Percentiles rank a stretch among this genome's conserved stretches.
These are phyloP conservation scores for Boletus sp. DNA, from an alignment of 768 basidiomycete species.

Conservation along the genomic window DNA sequence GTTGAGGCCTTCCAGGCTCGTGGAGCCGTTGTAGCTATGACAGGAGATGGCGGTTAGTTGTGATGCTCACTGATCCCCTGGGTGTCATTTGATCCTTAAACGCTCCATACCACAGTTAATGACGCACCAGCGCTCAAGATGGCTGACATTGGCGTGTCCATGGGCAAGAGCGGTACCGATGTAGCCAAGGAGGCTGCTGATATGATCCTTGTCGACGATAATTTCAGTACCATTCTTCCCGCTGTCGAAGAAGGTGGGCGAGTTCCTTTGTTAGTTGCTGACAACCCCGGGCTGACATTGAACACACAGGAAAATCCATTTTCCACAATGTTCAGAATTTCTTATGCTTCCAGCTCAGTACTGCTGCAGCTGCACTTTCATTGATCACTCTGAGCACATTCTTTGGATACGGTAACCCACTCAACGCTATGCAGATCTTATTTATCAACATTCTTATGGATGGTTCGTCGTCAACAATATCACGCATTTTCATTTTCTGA, in stretches of 20 bases:
- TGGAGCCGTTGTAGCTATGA: slow-evolving; percentile 94
- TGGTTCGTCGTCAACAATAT: slow-evolving; percentile 43
- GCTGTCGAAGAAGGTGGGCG: slow-evolving; percentile 86
- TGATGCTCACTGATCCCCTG: slow-evolving; percentile 27
- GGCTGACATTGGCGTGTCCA: slow-evolving; percentile 97
- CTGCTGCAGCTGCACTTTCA: slow-evolving; percentile 94
- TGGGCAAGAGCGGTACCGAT: slow-evolving; percentile 98
- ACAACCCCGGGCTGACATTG: background rate
- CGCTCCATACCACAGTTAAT: slow-evolving; percentile 54
- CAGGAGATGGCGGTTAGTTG: slow-evolving; percentile 85
- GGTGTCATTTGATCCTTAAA: background rate
- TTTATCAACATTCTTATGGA: slow-evolving; percentile 99
- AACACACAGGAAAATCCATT: slow-evolving; percentile 77
- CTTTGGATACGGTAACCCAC: slow-evolving; percentile 83
- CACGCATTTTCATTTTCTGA: background rate
- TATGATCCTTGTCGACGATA: slow-evolving; percentile 95
- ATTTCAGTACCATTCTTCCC: slow-evolving; percentile 91
- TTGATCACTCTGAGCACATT: slow-evolving; percentile 93
- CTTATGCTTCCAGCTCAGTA: slow-evolving; percentile 93
- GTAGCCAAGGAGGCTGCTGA: slow-evolving; percentile 98
- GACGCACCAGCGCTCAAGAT: slow-evolving; percentile 96
- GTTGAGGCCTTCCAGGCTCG: slow-evolving; percentile 89
- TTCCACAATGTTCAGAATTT: slow-evolving; percentile 99
- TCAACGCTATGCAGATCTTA: slow-evolving; percentile 99
- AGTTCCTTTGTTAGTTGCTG: background rate